Conservation (phyloP, 371 early-diverging fungal species). For the Saksenaea vasiformis region DNA sequence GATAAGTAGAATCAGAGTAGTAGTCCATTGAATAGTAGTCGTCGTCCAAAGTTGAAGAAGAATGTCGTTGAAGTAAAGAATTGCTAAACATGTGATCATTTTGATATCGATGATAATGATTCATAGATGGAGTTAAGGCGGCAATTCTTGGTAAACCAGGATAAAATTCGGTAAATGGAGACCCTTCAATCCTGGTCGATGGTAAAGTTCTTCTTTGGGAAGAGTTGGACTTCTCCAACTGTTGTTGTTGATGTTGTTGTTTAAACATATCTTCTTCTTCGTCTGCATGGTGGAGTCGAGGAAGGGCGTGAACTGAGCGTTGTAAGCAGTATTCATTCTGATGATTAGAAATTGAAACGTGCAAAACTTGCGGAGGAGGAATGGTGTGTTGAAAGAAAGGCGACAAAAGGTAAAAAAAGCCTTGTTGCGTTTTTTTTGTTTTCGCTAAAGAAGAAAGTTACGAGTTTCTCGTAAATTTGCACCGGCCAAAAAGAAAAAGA, state of each 20-base stretch:
- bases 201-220: not conserved
- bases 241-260: not conserved
- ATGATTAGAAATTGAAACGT: not conserved
- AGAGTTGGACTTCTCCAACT: not conserved
- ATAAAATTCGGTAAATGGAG: conserved; percentile 6
- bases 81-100: not conserved
- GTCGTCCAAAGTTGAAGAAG: conserved; percentile 5
- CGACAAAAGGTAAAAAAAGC: too few species aligned
- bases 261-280: not conserved
- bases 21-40: not conserved
- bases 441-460: not conserved
- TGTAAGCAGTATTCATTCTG: not conserved
- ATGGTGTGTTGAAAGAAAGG: not conserved
- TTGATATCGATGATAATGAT: not conserved
- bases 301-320: not conserved
- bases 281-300: not conserved
- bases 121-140: not conserved
- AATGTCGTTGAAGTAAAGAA: not conserved
- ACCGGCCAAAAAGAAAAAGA: too few species aligned
- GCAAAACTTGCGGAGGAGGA: conserved; percentile 6
- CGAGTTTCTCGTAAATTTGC: not conserved
- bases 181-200: conserved; percentile 4
- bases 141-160: conserved; percentile 4
- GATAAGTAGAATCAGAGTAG: too few species aligned
- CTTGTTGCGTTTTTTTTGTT: too few species aligned